A percentile compares a stretch with the other conserved stretches of the same genome.
Evolutionary conservation across 1,284 basidiomycete genomes (phyloP).

Genomic region (Vanrija pseudolonga): DNA sequence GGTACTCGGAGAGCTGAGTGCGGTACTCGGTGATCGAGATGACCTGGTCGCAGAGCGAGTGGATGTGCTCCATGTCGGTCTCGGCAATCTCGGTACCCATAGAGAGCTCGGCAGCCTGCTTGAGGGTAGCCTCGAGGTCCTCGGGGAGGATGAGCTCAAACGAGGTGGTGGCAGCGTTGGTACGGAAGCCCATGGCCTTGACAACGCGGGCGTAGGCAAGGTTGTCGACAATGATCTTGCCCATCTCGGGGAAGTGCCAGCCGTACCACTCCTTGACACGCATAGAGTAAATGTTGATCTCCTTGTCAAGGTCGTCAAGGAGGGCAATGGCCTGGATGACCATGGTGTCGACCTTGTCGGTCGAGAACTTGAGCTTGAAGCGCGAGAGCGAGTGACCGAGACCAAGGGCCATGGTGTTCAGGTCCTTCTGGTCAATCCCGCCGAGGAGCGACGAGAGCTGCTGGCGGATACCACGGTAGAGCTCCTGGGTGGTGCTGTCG

Average conservation of each 20-base stretch:
- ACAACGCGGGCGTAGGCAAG: constrained; percentile 92
- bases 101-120: constrained; percentile 88
- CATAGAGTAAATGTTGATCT: constrained; percentile 99
- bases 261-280: constrained; percentile 99
- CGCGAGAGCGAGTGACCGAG: constrained; percentile 92
- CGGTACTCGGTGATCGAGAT: constrained; percentile 94
- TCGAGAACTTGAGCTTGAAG: constrained; percentile 99
- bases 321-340: constrained; percentile 98
- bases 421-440: constrained; percentile 88
- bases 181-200: constrained; percentile 87
- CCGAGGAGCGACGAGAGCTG: constrained; percentile 84
- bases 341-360: constrained; percentile 99
- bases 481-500: constrained; percentile 66
- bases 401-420: constrained; percentile 97
- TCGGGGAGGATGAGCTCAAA: constrained; percentile 89
- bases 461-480: constrained; percentile 92
- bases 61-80: constrained; percentile 89
- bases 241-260: constrained; percentile 99
- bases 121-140: constrained; percentile 86
- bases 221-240: constrained; percentile 96
- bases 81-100: constrained; percentile 99
- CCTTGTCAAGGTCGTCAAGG: constrained; percentile 97
- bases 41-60: constrained; percentile 93
- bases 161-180: constrained; percentile 80
- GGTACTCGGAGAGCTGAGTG: constrained; percentile 86